Conservation (phyloP, 441 rosid species). For the Mallotus repandus region DNA sequence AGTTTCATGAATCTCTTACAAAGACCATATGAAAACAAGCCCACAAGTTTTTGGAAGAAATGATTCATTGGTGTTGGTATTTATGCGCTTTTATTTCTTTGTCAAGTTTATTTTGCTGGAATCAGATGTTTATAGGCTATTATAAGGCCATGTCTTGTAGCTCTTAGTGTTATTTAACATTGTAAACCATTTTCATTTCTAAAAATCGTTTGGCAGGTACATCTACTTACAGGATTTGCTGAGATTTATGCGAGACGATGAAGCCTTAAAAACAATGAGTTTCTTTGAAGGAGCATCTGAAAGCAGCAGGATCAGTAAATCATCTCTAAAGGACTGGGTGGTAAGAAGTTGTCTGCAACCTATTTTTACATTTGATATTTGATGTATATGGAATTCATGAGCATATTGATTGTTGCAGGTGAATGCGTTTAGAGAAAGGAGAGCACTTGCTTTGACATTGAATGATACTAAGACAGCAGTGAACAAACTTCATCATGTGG, state of each 20-base stretch:
- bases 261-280: conserved; percentile 61
- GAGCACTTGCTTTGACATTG: conserved; percentile 81
- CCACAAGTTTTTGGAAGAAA: too few species aligned
- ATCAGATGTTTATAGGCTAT: too few species aligned
- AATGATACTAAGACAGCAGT: conserved; percentile 90
- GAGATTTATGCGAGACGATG: conserved; percentile 77
- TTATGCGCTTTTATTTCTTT: too few species aligned
- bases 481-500: conserved; percentile 64
- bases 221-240: conserved; percentile 64
- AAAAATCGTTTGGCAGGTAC: conserved; percentile 32
- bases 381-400: too few species aligned
- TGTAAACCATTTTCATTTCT: too few species aligned
- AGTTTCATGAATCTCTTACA: too few species aligned
- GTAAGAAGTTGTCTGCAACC: conserved; percentile 34
- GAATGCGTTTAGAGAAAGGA: conserved; percentile 75
- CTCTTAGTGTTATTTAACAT: too few species aligned
- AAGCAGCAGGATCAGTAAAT: conserved; percentile 54
- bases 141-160: too few species aligned
- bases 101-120: too few species aligned
- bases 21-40: too few species aligned
- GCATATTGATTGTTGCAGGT: conserved; percentile 36
- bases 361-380: background rate
- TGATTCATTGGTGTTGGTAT: too few species aligned
- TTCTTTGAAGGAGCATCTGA: conserved; percentile 71
- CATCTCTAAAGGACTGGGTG: conserved; percentile 78